A percentile compares a stretch with the other conserved stretches of the same genome.
Evolutionary conservation across 371 early-diverging fungal genomes (phyloP).

Genomic region (Syncephalastrum sp.): DNA sequence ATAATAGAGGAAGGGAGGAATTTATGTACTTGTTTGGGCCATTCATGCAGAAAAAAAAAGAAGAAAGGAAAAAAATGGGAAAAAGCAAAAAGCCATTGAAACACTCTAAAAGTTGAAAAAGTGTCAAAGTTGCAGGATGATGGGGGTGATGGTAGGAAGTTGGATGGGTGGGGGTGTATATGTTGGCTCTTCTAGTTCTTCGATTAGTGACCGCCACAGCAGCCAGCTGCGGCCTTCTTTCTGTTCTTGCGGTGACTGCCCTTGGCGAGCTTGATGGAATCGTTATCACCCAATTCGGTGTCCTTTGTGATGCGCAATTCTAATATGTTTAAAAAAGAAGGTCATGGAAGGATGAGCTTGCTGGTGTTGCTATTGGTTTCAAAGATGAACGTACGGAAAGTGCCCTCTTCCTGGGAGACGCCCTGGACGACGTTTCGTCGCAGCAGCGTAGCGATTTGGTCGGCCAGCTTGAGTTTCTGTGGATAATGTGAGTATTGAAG

Average conservation of each 20-base stretch:
- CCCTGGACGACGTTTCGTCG: slow-evolving; percentile 44
- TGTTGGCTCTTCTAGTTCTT: slow-evolving; percentile 1
- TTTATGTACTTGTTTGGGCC: not conserved
- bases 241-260: slow-evolving; percentile 36
- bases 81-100: too few relatives aligned
- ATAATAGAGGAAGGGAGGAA: too few relatives aligned
- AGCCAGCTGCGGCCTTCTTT: slow-evolving; percentile 11
- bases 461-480: slow-evolving; percentile 41
- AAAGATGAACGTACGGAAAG: slow-evolving; percentile 25
- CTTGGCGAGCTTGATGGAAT: slow-evolving; percentile 40
- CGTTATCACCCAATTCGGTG: slow-evolving; percentile 48
- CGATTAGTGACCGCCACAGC: slow-evolving; percentile 23
- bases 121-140: not conserved
- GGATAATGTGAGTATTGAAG: not conserved
- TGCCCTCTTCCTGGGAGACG: slow-evolving; percentile 26
- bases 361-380: not conserved
- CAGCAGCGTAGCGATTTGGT: slow-evolving; percentile 37
- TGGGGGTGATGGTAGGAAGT: not conserved
- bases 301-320: slow-evolving; percentile 47
- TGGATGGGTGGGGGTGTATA: too few relatives aligned
- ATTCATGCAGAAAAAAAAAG: slow-evolving; percentile 1
- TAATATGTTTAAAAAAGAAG: slow-evolving; percentile 7
- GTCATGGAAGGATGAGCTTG: not conserved
- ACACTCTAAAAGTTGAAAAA: not conserved
- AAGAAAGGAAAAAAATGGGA: too few relatives aligned